A percentile compares a stretch with the other conserved stretches of the same genome.
Evolutionary conservation across 1,284 basidiomycete species (phyloP).

Genomic region (Hymenochaete sp.): DNA sequence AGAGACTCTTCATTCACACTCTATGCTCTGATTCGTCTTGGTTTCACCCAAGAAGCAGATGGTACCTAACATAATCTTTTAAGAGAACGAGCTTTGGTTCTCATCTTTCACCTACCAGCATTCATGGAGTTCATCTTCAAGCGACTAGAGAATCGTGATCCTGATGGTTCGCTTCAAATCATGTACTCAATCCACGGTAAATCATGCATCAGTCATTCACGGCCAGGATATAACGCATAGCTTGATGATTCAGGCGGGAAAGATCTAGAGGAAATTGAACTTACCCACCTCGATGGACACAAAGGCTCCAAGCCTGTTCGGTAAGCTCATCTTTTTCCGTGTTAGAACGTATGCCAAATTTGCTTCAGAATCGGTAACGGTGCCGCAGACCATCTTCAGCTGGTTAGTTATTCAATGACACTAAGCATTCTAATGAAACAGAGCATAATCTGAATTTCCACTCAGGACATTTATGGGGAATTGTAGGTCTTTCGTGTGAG

Average conservation of each 20-base stretch:
- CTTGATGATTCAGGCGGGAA: constrained; percentile 48
- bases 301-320: constrained; percentile 74
- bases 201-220: too few species aligned
- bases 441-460: not conserved
- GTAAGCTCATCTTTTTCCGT: constrained; percentile 23
- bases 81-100: constrained; percentile 19
- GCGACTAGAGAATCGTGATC: constrained; percentile 70
- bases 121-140: constrained; percentile 89
- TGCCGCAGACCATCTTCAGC: constrained; percentile 80
- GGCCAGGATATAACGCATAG: not conserved
- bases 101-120: constrained; percentile 31
- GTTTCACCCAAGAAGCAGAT: constrained; percentile 85
- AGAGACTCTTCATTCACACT: constrained; percentile 88
- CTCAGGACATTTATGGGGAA: constrained; percentile 88
- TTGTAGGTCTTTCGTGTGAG: constrained; percentile 37
- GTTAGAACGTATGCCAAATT: not conserved
- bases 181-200: constrained; percentile 83
- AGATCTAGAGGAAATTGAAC: constrained; percentile 75
- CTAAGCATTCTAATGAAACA: not conserved
- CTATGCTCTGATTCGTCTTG: constrained; percentile 84
- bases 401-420: constrained; percentile 39
- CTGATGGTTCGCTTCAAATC: constrained; percentile 84
- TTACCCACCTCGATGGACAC: constrained; percentile 79
- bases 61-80: constrained; percentile 32
- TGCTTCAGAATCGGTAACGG: constrained; percentile 72